Base-by-base conservation (phyloP, 1,139 yeast genomes). In the Blastobotrys illinoisensis region DNA sequence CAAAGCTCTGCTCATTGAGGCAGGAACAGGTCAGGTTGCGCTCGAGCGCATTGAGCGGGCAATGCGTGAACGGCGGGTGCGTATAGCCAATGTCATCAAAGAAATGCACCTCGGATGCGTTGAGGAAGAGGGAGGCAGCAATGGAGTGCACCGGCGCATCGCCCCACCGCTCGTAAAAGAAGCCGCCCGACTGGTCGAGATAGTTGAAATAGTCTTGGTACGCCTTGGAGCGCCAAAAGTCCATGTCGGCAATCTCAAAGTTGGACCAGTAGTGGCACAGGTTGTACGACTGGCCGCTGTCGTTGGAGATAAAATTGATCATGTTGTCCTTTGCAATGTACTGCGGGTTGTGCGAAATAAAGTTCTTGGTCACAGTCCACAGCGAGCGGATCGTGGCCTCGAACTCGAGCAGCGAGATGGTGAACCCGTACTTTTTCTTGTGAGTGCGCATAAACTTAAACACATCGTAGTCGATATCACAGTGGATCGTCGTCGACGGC, bases 121-220 rank as follows among this genome's bases (percentile, higher is more conserved):
- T 81, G 67, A 87, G 72, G 71, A 88, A 83, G 58, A 88, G 73
- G 2, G 91, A 76, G n/a, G 87, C 96, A 13, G 93, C 96, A 64
- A 88, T 82, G 13, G 95, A 86, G 68, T 88, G 96, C 44, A 88
- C 85, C 44, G 96, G 96, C 11, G 96, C 96, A 71, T 88, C 96
- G 58, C 96, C 96, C 95, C 96, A 88, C 68, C 96, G 79, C 73
- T 88, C 96, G 69, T 88, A 88, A 72, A 85, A 88, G 74, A 88
- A 88, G 4, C 96, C 96, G 65, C 96, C 96, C 14, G 86, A 80
- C 61, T 80, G 72, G 69, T 88, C 96, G 63, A 88, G 79, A 66
- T 77, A 75, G 36, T 86, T 85, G 63, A 88, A 88, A 70, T 84
- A 88, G 51, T 79, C 77, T 53, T 73, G 70, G 69, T 87, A 88